Conservation (phyloP, 1,284 basidiomycete genomes). For the Entoloma clypeatum region DNA sequence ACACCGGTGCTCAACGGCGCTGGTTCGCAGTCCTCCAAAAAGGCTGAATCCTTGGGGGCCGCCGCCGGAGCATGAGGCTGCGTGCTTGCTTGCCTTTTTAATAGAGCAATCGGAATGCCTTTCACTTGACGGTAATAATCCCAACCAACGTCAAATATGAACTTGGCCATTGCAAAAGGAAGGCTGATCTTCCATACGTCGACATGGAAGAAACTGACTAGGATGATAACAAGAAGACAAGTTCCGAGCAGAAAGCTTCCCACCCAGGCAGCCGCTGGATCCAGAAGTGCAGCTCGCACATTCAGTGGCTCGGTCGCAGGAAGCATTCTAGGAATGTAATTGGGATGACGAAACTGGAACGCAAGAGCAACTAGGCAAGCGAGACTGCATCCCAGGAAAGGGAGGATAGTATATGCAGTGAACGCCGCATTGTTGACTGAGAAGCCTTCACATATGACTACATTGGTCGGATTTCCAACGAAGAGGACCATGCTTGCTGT, state of each 20-base stretch:
- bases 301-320: constrained; percentile 35
- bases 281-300: constrained; percentile 44
- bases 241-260: constrained; percentile 47
- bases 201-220: constrained; percentile 54
- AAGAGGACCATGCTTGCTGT: constrained; percentile 70
- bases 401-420: constrained; percentile 68
- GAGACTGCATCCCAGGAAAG: constrained; percentile 61
- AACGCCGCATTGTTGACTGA: constrained; percentile 58
- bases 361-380: constrained; percentile 52
- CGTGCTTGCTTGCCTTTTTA: constrained; percentile 17
- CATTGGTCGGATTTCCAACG: constrained; percentile 74
- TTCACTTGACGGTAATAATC: constrained; percentile 47
- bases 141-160: constrained; percentile 62
- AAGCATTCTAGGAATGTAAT: constrained; percentile 50
- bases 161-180: constrained; percentile 79
- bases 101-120: constrained; percentile 20
- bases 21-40: too few relatives aligned
- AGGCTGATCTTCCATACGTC: constrained; percentile 83
- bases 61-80: constrained; percentile 12
- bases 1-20: too few relatives aligned
- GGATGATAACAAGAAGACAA: constrained; percentile 48
- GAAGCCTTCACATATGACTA: constrained; percentile 66
- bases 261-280: constrained; percentile 48
- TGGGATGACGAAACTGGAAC: constrained; percentile 49
- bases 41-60: neutral